Percentiles rank a stretch among this genome's conserved stretches.
phyloP scores from a whole-genome alignment of 345 rosid species.

The Hirschfeldia incana region DNA sequence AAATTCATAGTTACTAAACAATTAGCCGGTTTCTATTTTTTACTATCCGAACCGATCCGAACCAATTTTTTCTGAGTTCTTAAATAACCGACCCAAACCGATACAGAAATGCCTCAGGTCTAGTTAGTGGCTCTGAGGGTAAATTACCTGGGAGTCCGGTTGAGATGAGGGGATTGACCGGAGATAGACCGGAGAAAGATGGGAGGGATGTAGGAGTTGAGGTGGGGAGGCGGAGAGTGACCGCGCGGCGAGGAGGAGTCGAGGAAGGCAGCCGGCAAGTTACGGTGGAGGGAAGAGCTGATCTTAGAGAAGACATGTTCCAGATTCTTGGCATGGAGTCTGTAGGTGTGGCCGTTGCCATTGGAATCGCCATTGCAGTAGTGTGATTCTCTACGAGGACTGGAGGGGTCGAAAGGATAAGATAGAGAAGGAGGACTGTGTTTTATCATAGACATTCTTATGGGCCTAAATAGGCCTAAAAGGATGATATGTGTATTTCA shows the following conservation, averaged over 20 bases:
- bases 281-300: constrained; percentile 61
- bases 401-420: constrained; percentile 12
- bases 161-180: constrained; percentile 54
- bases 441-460: neutral
- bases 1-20: no score
- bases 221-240: constrained; percentile 28
- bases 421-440: constrained; percentile 6
- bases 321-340: constrained; percentile 42
- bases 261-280: constrained; percentile 45
- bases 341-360: constrained; percentile 45
- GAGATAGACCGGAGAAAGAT: constrained; percentile 57
- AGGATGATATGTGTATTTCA: no score
- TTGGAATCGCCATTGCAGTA: constrained; percentile 40
- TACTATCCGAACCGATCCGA: no score
- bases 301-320: constrained; percentile 65
- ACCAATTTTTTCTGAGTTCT: no score
- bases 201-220: constrained; percentile 40
- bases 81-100: no score
- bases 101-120: no score
- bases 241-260: constrained; percentile 26
- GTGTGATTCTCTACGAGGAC: constrained; percentile 23
- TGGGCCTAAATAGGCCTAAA: constrained; percentile 22
- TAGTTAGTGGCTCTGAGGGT: no score
- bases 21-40: no score
- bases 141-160: constrained; percentile 53